Conservation (phyloP, 208 protist genomes). For the Wallacemonas rigidus region DNA sequence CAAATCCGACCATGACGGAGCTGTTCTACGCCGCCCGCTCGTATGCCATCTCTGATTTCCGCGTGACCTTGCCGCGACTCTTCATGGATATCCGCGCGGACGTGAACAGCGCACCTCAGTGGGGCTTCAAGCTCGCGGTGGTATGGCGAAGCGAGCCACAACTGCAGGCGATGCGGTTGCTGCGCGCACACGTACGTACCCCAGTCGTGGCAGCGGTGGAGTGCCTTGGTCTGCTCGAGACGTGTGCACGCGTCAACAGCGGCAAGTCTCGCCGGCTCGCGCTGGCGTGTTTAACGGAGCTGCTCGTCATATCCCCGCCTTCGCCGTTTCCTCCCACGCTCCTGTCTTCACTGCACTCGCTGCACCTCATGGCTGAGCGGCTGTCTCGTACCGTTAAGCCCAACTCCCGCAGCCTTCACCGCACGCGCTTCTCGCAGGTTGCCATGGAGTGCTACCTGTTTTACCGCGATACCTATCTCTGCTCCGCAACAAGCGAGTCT, state of each 20-base stretch:
- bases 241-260: slow-evolving; percentile 49
- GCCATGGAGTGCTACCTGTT: slow-evolving; percentile 73
- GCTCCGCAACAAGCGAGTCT: slow-evolving; percentile 17
- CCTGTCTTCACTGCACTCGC: slow-evolving; percentile 44
- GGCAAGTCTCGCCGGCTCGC: slow-evolving; percentile 76
- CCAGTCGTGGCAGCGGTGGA: neutral
- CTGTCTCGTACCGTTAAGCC: slow-evolving; percentile 48
- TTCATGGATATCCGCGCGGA: slow-evolving; percentile 69
- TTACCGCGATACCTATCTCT: slow-evolving; percentile 64
- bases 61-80: slow-evolving; percentile 54
- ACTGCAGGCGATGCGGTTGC: slow-evolving; percentile 58
- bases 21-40: slow-evolving; percentile 58
- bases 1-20: slow-evolving; percentile 48
- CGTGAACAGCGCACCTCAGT: slow-evolving; percentile 51
- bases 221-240: slow-evolving; percentile 26
- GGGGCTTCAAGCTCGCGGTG: slow-evolving; percentile 82
- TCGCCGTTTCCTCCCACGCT: slow-evolving; percentile 8
- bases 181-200: slow-evolving; percentile 49
- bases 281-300: slow-evolving; percentile 71
- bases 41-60: slow-evolving; percentile 52
- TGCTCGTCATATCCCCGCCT: slow-evolving; percentile 38
- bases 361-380: slow-evolving; percentile 76
- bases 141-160: slow-evolving; percentile 68
- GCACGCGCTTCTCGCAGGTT: slow-evolving; percentile 78
- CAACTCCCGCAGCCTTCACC: slow-evolving; percentile 33